Evolutionary conservation across 257 asterid species (phyloP).

Genomic region (Cordia subcordata): DNA sequence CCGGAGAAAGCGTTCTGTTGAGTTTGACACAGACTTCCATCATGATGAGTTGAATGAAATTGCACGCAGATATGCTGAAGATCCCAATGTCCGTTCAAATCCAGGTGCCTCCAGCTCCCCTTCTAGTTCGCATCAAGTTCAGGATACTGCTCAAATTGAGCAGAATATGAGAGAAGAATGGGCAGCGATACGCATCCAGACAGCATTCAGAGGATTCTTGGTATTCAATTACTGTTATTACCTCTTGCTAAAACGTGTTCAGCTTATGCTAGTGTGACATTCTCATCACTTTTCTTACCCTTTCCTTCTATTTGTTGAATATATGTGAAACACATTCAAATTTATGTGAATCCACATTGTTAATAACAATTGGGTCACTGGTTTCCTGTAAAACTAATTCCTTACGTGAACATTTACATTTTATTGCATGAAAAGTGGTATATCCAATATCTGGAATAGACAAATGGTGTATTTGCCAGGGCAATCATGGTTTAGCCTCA

Average conservation of each 20-base stretch:
- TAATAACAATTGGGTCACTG: too few relatives aligned
- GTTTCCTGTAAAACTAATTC: too few relatives aligned
- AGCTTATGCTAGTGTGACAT: neutral
- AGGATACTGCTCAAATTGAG: conserved; percentile 38
- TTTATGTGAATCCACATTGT: neutral
- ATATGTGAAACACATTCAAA: neutral
- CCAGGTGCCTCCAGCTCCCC: conserved; percentile 57
- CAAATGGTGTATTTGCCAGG: too few relatives aligned
- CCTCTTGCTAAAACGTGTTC: neutral
- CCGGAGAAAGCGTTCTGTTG: conserved; percentile 78
- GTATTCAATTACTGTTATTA: conserved; percentile 29
- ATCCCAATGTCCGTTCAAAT: conserved; percentile 33
- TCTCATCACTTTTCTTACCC: neutral
- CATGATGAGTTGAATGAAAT: conserved; percentile 47
- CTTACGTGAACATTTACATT: too few relatives aligned
- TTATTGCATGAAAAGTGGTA: too few relatives aligned
- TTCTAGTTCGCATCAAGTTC: conserved; percentile 57
- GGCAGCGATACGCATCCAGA: conserved; percentile 88
- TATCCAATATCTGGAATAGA: too few relatives aligned
- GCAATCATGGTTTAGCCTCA: too few relatives aligned
- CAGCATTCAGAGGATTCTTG: conserved; percentile 94
- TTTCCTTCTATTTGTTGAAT: neutral
- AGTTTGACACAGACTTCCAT: conserved; percentile 47
- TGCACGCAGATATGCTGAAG: conserved; percentile 35
- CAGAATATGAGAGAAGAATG: conserved; percentile 61